A percentile compares a stretch with the other conserved stretches of the same genome.
Evolutionary conservation across 331 rosid species (phyloP).

Genomic region (Acacia pycnantha): DNA sequence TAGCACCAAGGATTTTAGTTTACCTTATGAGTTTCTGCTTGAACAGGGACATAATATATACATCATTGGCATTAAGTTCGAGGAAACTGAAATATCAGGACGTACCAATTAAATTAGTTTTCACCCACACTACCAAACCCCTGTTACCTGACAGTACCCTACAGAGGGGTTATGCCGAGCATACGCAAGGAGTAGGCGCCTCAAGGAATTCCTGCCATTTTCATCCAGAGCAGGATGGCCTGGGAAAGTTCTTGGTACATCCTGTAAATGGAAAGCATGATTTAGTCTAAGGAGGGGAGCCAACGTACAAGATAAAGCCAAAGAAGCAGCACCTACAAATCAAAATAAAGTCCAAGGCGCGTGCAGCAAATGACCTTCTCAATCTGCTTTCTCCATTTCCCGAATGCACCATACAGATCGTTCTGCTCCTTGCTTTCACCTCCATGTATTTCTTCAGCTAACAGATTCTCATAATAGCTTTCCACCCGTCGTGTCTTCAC

Average conservation of each 20-base stretch:
- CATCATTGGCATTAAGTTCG: too few species aligned
- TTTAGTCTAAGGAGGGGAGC: slow-evolving; percentile 55
- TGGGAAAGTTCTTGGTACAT: slow-evolving; percentile 93
- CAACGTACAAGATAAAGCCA: slow-evolving; percentile 50
- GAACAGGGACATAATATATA: too few species aligned
- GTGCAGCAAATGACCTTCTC: slow-evolving; percentile 99
- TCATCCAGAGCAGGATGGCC: slow-evolving; percentile 96
- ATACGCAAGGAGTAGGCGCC: slow-evolving; percentile 89
- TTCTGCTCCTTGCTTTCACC: slow-evolving; percentile 49
- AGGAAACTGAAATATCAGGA: too few species aligned
- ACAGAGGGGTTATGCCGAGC: slow-evolving; percentile 92
- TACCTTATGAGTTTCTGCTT: too few species aligned
- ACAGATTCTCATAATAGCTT: slow-evolving; percentile 68
- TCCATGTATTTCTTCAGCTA: slow-evolving; percentile 54
- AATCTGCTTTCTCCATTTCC: slow-evolving; percentile 95
- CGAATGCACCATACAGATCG: slow-evolving; percentile 51
- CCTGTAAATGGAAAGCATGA: slow-evolving; percentile 54
- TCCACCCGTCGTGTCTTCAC: slow-evolving; percentile 77
- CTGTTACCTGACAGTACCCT: slow-evolving; percentile 94
- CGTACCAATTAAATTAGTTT: too few species aligned
- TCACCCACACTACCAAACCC: not conserved
- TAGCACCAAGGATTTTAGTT: too few species aligned
- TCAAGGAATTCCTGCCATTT: slow-evolving; percentile 79
- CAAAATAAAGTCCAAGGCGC: slow-evolving; percentile 91
- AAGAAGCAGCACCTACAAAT: slow-evolving; percentile 91